Conservation (phyloP, 306 rosid species). For the Glycine soja region DNA sequence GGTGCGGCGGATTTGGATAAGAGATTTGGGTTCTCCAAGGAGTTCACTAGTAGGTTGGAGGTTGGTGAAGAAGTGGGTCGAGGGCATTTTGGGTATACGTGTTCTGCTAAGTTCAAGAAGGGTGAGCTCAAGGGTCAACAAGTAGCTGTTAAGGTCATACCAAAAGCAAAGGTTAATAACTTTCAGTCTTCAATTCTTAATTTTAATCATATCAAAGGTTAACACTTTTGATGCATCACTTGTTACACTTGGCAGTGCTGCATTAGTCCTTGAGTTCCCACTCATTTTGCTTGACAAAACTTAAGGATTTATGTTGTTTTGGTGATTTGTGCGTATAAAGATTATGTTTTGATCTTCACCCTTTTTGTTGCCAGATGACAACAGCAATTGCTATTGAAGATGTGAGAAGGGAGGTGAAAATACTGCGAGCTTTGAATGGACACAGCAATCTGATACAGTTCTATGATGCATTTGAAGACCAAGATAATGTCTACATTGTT, state of each 20-base stretch:
- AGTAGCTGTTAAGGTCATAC: conserved; percentile 94
- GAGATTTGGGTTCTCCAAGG: conserved; percentile 96
- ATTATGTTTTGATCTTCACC: conserved; percentile 32
- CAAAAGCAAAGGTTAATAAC: conserved; percentile 79
- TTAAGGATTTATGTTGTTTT: conserved; percentile 29
- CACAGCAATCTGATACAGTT: conserved; percentile 84
- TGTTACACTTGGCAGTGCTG: conserved; percentile 7
- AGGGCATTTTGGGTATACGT: conserved; percentile 99
- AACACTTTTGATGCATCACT: conserved; percentile 6
- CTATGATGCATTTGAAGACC: conserved; percentile 96
- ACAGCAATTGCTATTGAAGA: conserved; percentile 98
- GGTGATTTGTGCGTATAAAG: neutral
- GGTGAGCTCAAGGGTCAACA: conserved; percentile 90
- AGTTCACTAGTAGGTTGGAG: conserved; percentile 77
- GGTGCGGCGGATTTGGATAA: conserved; percentile 79
- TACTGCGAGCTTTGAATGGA: conserved; percentile 91
- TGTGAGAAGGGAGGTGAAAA: conserved; percentile 98
- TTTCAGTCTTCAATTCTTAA: neutral
- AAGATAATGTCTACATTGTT: conserved; percentile 95
- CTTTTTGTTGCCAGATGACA: conserved; percentile 78
- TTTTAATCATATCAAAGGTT: neutral
- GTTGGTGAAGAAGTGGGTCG: conserved; percentile 95
- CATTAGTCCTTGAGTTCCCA: conserved; percentile 9
- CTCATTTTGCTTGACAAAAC: conserved; percentile 26
- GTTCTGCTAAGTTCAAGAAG: conserved; percentile 92